These are phyloP conservation scores for Dothistroma septosporum DNA, from an alignment of 2,329 filamentous ascomycete genomes.

Conservation along the genomic window DNA sequence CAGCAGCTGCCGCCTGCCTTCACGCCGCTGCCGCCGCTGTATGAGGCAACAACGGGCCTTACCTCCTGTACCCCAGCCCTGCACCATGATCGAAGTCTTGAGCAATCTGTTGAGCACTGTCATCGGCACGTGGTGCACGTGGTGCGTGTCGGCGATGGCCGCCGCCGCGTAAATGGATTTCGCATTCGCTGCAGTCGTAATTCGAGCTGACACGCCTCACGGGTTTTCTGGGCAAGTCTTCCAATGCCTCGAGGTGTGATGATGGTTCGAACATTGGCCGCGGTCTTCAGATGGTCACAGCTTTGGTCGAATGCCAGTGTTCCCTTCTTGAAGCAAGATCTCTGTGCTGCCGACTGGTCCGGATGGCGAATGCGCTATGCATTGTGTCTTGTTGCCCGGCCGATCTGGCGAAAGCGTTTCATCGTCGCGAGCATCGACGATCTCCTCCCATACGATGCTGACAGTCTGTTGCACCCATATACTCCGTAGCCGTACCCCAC, in stretches of 20 bases:
- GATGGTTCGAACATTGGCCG: background rate
- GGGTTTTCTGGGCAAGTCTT: background rate
- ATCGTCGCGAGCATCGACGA: background rate
- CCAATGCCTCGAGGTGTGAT: background rate
- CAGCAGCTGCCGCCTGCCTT: background rate
- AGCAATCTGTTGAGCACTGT: background rate
- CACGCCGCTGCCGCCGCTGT: background rate
- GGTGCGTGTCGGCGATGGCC: background rate
- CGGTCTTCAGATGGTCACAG: background rate
- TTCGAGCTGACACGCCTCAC: background rate
- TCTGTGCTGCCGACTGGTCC: background rate
- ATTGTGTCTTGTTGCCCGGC: background rate
- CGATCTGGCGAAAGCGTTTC: background rate
- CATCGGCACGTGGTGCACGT: background rate
- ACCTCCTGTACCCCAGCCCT: background rate
- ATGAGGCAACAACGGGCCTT: background rate
- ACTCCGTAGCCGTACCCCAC: background rate
- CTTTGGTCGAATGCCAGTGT: background rate
- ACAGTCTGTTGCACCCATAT: background rate
- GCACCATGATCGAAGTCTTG: background rate
- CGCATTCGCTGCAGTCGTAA: background rate
- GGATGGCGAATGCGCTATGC: background rate
- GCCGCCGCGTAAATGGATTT: background rate
- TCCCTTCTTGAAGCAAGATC: background rate
- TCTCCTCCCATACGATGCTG: background rate